These are phyloP conservation scores for Sporopachydermia cereana DNA, from an alignment of 1,139 yeast species.

Conservation along the genomic window DNA sequence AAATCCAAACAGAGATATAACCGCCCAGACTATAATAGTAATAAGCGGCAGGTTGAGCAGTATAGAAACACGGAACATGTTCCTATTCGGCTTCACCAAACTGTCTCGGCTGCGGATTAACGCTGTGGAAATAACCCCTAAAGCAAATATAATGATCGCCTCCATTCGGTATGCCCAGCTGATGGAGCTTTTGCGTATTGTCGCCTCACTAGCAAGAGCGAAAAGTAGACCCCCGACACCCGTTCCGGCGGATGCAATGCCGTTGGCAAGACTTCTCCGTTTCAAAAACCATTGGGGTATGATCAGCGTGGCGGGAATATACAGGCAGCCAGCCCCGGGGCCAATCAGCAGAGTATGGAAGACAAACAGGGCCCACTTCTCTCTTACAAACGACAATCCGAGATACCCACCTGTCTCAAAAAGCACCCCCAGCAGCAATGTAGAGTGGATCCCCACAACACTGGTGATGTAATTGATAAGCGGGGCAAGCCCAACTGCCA, in stretches of 20 bases:
- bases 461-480: slow-evolving; percentile 29
- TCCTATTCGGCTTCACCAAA: slow-evolving; percentile 19
- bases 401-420: slow-evolving; percentile 47
- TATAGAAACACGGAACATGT: slow-evolving; percentile 16
- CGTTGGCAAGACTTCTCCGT: slow-evolving; percentile 45
- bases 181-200: slow-evolving; percentile 37
- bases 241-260: slow-evolving; percentile 40
- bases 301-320: slow-evolving; percentile 44
- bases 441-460: slow-evolving; percentile 27
- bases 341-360: slow-evolving; percentile 64
- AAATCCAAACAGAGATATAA: slow-evolving; percentile 44
- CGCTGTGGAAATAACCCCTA: slow-evolving; percentile 26
- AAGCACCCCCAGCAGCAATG: slow-evolving; percentile 36
- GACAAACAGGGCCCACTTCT: slow-evolving; percentile 51
- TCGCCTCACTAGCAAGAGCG: slow-evolving; percentile 27
- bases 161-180: slow-evolving; percentile 62
- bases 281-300: slow-evolving; percentile 53
- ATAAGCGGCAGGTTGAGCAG: slow-evolving; percentile 30
- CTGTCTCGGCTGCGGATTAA: slow-evolving; percentile 37
- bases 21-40: slow-evolving; percentile 44
- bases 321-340: slow-evolving; percentile 45
- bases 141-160: slow-evolving; percentile 31
- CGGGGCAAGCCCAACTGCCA: slow-evolving; percentile 51
- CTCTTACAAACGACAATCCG: slow-evolving; percentile 51
- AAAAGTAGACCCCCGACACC: slow-evolving; percentile 28